Conservation (phyloP, 2,329 filamentous ascomycete genomes). For the Apiospora malaysiana region DNA sequence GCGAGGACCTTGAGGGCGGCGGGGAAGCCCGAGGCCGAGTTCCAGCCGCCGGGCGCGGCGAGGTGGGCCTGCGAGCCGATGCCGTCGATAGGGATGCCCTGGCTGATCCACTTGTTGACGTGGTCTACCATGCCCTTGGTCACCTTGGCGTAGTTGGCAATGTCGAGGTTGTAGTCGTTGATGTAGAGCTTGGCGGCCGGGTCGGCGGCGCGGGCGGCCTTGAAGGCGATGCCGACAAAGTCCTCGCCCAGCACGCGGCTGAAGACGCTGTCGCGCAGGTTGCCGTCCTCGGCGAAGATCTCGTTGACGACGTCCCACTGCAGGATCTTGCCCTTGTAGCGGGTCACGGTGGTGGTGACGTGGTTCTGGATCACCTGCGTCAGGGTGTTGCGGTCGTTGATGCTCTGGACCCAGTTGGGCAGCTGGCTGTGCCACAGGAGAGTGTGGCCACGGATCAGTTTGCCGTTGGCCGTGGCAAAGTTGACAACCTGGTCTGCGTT, state of each 20-base stretch:
- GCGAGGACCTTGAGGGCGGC: slow-evolving; percentile 53
- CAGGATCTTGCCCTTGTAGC: slow-evolving; percentile 64
- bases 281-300: slow-evolving; percentile 63
- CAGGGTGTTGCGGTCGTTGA: slow-evolving; percentile 41
- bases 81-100: slow-evolving; percentile 62
- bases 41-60: slow-evolving; percentile 36
- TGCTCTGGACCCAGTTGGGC: slow-evolving; percentile 19
- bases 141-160: slow-evolving; percentile 60
- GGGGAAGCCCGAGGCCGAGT: slow-evolving; percentile 41
- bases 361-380: slow-evolving; percentile 61
- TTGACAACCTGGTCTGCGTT: slow-evolving; percentile 43
- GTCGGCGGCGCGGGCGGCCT: slow-evolving; percentile 68
- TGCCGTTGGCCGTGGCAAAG: slow-evolving; percentile 40
- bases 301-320: slow-evolving; percentile 64
- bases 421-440: slow-evolving; percentile 32
- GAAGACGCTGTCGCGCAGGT: slow-evolving; percentile 64
- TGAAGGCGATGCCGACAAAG: slow-evolving; percentile 72
- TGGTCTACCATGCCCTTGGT: slow-evolving; percentile 51
- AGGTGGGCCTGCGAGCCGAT: slow-evolving; percentile 60
- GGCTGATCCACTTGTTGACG: slow-evolving; percentile 55
- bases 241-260: slow-evolving; percentile 69
- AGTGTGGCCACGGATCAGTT: slow-evolving; percentile 59
- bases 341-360: slow-evolving; percentile 57
- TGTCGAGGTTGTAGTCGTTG: slow-evolving; percentile 72
- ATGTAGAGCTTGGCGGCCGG: slow-evolving; percentile 72